Percentiles rank a stretch among this genome's conserved stretches.
These are phyloP conservation scores for Sungouiozyma ichnusensis DNA, from an alignment of 805 yeast genomes.

Conservation along the genomic window DNA sequence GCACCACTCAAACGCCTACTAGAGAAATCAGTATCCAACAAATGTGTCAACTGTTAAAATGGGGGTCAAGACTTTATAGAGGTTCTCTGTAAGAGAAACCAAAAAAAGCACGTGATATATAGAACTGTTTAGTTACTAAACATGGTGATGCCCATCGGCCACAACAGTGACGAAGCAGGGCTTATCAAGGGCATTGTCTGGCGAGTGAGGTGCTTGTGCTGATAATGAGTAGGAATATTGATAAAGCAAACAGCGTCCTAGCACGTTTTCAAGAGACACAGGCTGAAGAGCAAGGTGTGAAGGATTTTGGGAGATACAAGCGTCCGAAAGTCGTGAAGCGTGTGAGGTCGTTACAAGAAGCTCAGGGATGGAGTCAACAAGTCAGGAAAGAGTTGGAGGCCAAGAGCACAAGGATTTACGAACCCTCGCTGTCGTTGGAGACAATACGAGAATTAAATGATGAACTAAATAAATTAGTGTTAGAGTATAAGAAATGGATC, in stretches of 20 bases:
- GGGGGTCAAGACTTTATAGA: too few relatives aligned
- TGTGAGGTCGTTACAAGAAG: conserved; percentile 47
- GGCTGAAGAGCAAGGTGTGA: conserved; percentile 44
- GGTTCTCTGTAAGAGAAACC: too few relatives aligned
- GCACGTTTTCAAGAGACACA: conserved; percentile 54
- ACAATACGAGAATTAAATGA: conserved; percentile 70
- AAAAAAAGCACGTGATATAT: too few relatives aligned
- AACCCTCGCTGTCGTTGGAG: conserved; percentile 43
- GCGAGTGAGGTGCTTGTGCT: too few relatives aligned
- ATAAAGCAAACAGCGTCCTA: conserved; percentile 63
- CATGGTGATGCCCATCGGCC: too few relatives aligned
- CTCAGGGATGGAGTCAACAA: conserved; percentile 59
- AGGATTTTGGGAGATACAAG: conserved; percentile 42
- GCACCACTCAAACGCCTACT: neutral
- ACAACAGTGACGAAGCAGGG: too few relatives aligned
- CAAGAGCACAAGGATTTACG: conserved; percentile 53
- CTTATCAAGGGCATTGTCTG: too few relatives aligned
- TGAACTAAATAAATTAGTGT: conserved; percentile 51
- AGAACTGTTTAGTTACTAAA: too few relatives aligned
- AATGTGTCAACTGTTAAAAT: neutral
- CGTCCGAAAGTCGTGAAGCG: conserved; percentile 52
- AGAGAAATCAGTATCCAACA: too few relatives aligned
- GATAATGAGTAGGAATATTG: conserved; percentile 73
- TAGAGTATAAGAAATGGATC: conserved; percentile 73
- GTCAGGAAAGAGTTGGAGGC: conserved; percentile 54